Evolutionary conservation across 768 basidiomycete species (phyloP).

Genomic region (Lactarius trivialis): DNA sequence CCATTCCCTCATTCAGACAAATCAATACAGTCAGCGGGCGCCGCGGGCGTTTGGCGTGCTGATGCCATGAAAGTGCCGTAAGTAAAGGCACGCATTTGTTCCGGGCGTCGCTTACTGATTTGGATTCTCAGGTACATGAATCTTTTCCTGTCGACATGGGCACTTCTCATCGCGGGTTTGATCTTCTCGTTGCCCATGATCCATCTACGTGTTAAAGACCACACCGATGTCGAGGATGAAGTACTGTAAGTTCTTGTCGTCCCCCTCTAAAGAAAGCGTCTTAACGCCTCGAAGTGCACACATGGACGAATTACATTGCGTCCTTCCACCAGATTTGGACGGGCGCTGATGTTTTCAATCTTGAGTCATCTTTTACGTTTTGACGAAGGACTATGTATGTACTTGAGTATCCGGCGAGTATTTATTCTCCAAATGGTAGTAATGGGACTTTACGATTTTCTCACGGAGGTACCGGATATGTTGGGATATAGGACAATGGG

Average conservation of each 20-base stretch:
- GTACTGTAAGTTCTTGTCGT: conserved; percentile 39
- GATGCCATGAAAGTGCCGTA: conserved; percentile 59
- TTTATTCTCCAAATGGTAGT: conserved; percentile 2
- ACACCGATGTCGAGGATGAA: conserved; percentile 47
- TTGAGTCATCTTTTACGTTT: neutral
- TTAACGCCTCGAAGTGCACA: conserved; percentile 1
- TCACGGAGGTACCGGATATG: neutral
- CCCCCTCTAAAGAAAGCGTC: neutral
- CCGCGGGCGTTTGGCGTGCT: conserved; percentile 64
- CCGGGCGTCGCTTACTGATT: neutral
- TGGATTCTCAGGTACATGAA: conserved; percentile 47
- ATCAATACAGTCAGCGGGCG: conserved; percentile 70
- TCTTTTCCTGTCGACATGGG: conserved; percentile 70
- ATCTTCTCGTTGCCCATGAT: conserved; percentile 70
- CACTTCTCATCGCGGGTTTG: conserved; percentile 57
- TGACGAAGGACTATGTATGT: conserved; percentile 2
- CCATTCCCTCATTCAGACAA: conserved; percentile 43
- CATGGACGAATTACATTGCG: conserved; percentile 12
- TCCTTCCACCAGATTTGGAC: conserved; percentile 4
- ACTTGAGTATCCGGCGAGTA: neutral
- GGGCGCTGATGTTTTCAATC: neutral
- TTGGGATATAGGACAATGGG: neutral
- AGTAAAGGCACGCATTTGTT: conserved; percentile 27
- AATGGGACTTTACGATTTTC: conserved; percentile 1
- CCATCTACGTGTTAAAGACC: conserved; percentile 58